These are phyloP conservation scores for Albugo laibachii DNA, from an alignment of 352 stramenopile genomes.

Conservation along the genomic window DNA sequence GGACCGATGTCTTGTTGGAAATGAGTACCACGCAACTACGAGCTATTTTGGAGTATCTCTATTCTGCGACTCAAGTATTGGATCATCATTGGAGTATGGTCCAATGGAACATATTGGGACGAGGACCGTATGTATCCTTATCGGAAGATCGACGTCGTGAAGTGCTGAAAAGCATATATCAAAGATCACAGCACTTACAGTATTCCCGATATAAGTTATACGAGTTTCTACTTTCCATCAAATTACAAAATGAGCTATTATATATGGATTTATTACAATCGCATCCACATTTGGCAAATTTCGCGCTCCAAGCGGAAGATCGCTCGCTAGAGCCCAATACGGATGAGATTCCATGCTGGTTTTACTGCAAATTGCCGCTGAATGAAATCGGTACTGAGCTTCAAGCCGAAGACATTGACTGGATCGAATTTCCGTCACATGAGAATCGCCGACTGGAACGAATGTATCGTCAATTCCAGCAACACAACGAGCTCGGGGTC, in stretches of 20 bases:
- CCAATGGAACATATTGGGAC: constrained; percentile 69
- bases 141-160: constrained; percentile 27
- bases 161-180: constrained; percentile 46
- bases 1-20: constrained; percentile 52
- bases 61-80: constrained; percentile 63
- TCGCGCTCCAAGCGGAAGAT: constrained; percentile 22
- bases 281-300: constrained; percentile 21
- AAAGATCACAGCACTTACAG: constrained; percentile 39
- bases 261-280: constrained; percentile 37
- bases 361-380: constrained; percentile 43
- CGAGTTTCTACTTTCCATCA: constrained; percentile 70
- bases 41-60: constrained; percentile 56
- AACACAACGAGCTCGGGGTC: constrained; percentile 14
- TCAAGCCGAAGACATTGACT: constrained; percentile 14
- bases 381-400: constrained; percentile 6
- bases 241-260: constrained; percentile 71
- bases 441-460: constrained; percentile 52
- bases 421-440: constrained; percentile 59
- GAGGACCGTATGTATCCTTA: constrained; percentile 62
- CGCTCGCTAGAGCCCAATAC: constrained; percentile 17
- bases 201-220: constrained; percentile 60
- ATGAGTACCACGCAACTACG: constrained; percentile 54
- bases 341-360: constrained; percentile 55
- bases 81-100: constrained; percentile 75
- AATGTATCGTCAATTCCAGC: constrained; percentile 32